A percentile compares a stretch with the other conserved stretches of the same genome.
phyloP scores from a whole-genome alignment of 805 yeast genomes.

The Candida oleophila region DNA sequence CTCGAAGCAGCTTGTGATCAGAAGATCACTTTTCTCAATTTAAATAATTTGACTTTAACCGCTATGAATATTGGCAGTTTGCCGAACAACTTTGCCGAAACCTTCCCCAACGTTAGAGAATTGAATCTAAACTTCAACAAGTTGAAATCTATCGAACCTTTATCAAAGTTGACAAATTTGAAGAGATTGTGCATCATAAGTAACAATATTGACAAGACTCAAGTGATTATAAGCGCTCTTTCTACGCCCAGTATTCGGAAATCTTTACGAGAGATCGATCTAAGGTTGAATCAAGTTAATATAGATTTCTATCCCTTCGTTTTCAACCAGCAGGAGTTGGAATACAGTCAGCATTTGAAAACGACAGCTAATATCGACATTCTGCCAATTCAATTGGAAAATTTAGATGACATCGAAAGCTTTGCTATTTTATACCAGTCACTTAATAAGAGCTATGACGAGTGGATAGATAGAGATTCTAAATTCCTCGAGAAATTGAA shows the following conservation, averaged over 20 bases:
- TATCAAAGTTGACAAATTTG: slow-evolving; percentile 34
- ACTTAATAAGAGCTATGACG: slow-evolving; percentile 30
- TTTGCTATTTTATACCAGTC: slow-evolving; percentile 48
- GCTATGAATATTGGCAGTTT: slow-evolving; percentile 44
- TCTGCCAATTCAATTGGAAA: slow-evolving; percentile 44
- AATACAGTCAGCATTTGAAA: slow-evolving; percentile 13
- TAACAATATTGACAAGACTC: slow-evolving; percentile 39
- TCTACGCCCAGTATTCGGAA: slow-evolving; percentile 22
- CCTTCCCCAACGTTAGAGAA: slow-evolving; percentile 48
- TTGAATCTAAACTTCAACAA: slow-evolving; percentile 52
- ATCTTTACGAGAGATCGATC: slow-evolving; percentile 40
- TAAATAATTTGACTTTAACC: slow-evolving; percentile 42
- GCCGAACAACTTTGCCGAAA: slow-evolving; percentile 33
- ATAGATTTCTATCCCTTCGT: slow-evolving; percentile 51
- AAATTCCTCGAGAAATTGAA: slow-evolving; percentile 24
- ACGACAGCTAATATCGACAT: slow-evolving; percentile 12
- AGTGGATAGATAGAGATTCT: slow-evolving; percentile 41
- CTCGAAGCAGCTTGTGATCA: not conserved
- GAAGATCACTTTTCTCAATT: slow-evolving; percentile 26
- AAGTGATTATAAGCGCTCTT: slow-evolving; percentile 29
- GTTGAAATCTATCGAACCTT: slow-evolving; percentile 31
- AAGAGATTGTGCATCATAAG: slow-evolving; percentile 44
- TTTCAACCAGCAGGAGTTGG: slow-evolving; percentile 46
- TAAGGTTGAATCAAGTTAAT: slow-evolving; percentile 50
- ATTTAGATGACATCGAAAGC: slow-evolving; percentile 51